Evolutionary conservation across 306 rosid genomes (phyloP).

Genomic region (Mimosa pudica): DNA sequence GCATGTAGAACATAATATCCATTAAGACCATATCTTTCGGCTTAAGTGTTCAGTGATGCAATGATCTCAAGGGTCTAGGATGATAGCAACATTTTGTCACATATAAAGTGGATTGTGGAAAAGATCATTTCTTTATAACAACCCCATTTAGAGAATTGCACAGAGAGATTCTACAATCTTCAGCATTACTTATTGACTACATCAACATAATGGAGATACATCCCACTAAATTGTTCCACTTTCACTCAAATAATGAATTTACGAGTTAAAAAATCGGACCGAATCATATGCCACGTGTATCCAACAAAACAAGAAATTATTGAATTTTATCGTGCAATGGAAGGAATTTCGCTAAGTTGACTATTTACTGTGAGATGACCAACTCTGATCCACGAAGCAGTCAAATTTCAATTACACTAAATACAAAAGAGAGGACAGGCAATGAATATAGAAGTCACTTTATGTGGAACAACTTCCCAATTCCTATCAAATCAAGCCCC

Average conservation of each 20-base stretch:
- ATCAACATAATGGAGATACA: slow-evolving; percentile 30
- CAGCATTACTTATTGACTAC: slow-evolving; percentile 42
- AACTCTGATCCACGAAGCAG: slow-evolving; percentile 34
- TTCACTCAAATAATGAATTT: slow-evolving; percentile 32
- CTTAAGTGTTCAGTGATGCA: slow-evolving; percentile 61
- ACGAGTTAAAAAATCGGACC: slow-evolving; percentile 34
- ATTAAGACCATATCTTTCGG: slow-evolving; percentile 61
- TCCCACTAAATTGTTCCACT: slow-evolving; percentile 44
- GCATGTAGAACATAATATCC: slow-evolving; percentile 49
- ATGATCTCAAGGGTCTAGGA: slow-evolving; percentile 34
- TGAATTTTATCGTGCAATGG: slow-evolving; percentile 18
- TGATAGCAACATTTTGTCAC: slow-evolving; percentile 45
- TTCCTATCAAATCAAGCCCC: slow-evolving; percentile 29
- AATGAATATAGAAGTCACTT: slow-evolving; percentile 37
- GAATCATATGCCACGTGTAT: slow-evolving; percentile 42
- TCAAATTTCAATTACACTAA: slow-evolving; percentile 50
- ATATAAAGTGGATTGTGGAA: slow-evolving; percentile 31
- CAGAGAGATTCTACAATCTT: slow-evolving; percentile 40
- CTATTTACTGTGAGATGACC: not conserved
- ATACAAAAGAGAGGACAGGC: slow-evolving; percentile 38
- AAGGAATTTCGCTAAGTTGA: slow-evolving; percentile 28
- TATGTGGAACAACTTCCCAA: slow-evolving; percentile 31
- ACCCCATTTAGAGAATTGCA: slow-evolving; percentile 36
- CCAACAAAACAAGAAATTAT: slow-evolving; percentile 45
- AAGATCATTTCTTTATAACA: slow-evolving; percentile 37